Evolutionary conservation across 306 rosid species (phyloP), one percentile per base, ranked within the genome.

Genomic region (Delonix regia): DNA sequence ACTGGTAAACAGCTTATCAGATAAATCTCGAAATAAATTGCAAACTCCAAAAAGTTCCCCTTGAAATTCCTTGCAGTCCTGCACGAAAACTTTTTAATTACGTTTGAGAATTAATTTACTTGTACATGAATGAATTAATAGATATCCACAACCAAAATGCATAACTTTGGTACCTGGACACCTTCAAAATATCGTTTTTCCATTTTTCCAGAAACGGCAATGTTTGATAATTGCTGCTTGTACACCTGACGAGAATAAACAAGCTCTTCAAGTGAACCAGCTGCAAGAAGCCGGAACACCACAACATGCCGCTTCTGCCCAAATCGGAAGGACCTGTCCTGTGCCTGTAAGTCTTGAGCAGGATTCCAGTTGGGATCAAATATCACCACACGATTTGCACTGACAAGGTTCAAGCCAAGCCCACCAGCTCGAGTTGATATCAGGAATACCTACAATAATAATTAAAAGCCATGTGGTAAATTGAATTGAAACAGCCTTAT

Each of bases 361-460:
- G 98, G 98, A 83, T 94, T 94, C 98, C 98, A 94, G 85, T 91
- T 94, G 76, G 97, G 98, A 86, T 94, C 98, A 70, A 94, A 94
- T 81, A 92, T 87, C 64, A 94, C 98, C 19, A 92, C 98, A 19
- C 98, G 97, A 86, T 92, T 94, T 56, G 97, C 98, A 71, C 97
- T 92, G 28, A 94, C 98, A 81, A 94, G 98, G 88, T 94, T 94
- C 90, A 94, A 79, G 66, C 97, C 98, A 80, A 94, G 97, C 52
- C 98, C 97, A 36, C 97, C 97, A 24, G 98, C 97, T 78, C 97
- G 93, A 80, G 97, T 94, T 67, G 98, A 94, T 84, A 94, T 94
- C 56, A 94, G 86, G 80, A 94, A 94, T 42, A 94, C 97, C 98
- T 94, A 82, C 79, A 69, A 64, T 39, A 78, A 73, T 25, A 89